Conservation (phyloP, 345 rosid species). For the Eutrema heterophyllum region DNA sequence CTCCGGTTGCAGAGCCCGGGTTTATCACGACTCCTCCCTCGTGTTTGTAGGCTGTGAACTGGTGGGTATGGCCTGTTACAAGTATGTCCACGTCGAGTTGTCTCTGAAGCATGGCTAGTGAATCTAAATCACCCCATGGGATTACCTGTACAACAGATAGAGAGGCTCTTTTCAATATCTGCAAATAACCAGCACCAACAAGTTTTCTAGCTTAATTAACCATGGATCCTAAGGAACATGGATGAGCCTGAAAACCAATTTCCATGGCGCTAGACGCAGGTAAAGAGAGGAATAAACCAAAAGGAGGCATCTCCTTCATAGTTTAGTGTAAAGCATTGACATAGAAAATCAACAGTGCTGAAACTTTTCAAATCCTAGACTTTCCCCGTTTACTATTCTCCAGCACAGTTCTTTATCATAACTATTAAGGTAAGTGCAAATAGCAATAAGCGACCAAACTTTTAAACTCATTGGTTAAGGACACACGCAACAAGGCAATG, state of each 20-base stretch:
- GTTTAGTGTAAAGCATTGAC: not conserved
- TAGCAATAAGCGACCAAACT: not conserved
- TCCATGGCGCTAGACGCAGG: not conserved
- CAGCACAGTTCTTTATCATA: not conserved
- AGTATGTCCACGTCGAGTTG: conserved; percentile 94
- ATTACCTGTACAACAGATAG: conserved; percentile 47
- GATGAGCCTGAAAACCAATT: not conserved
- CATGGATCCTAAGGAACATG: no score
- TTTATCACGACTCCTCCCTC: conserved; percentile 95
- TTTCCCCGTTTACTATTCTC: not conserved
- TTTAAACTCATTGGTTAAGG: not conserved
- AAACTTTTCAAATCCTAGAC: not conserved
- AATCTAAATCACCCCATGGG: conserved; percentile 98
- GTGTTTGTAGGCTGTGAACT: conserved; percentile 94
- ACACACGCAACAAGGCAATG: not conserved
- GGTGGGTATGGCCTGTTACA: conserved; percentile 94
- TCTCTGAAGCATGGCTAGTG: conserved; percentile 92
- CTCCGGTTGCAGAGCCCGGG: conserved; percentile 97
- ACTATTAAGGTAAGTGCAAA: not conserved
- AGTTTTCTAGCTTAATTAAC: not conserved
- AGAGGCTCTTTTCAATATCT: not conserved
- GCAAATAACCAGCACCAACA: not conserved
- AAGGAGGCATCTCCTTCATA: no score
- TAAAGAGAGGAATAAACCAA: not conserved
- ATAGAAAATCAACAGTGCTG: not conserved